Evolutionary conservation across 805 yeast genomes (phyloP).

Genomic region (Monosporozyma yasuniensis): DNA sequence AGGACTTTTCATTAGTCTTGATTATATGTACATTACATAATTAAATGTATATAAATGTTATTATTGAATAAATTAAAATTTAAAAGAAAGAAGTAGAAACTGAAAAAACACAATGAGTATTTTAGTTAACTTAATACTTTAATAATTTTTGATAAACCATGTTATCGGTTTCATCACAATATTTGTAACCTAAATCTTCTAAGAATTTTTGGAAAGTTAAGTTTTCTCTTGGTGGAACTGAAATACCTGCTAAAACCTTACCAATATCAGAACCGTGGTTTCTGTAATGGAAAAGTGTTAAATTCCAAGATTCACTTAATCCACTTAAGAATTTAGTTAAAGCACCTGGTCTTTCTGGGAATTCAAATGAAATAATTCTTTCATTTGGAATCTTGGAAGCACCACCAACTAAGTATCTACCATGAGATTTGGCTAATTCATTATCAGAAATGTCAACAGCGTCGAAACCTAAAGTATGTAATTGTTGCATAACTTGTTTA

Average conservation of each 20-base stretch:
- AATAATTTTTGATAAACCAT: conserved; percentile 77
- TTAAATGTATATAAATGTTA: neutral
- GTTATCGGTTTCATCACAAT: conserved; percentile 75
- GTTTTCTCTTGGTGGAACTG: conserved; percentile 65
- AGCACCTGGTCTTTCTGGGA: conserved; percentile 98
- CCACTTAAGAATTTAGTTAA: conserved; percentile 67
- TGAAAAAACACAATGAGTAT: too few relatives aligned
- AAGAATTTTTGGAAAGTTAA: conserved; percentile 61
- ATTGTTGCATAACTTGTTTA: conserved; percentile 46
- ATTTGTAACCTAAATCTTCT: conserved; percentile 63
- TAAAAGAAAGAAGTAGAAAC: too few relatives aligned
- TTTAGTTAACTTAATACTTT: conserved; percentile 27
- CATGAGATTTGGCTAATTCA: conserved; percentile 93
- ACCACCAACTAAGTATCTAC: conserved; percentile 94
- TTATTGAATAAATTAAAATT: neutral
- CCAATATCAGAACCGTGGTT: conserved; percentile 95
- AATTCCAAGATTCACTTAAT: conserved; percentile 75
- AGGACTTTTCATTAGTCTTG: neutral
- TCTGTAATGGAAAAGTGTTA: conserved; percentile 91
- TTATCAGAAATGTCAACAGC: conserved; percentile 84
- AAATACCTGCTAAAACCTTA: conserved; percentile 82
- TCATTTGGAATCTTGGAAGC: conserved; percentile 66
- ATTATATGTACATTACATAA: neutral
- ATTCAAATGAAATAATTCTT: conserved; percentile 74
- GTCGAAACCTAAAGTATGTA: conserved; percentile 55